These are phyloP conservation scores for Skeletonema costatum DNA, from an alignment of 108 stramenopile species.

Conservation along the genomic window DNA sequence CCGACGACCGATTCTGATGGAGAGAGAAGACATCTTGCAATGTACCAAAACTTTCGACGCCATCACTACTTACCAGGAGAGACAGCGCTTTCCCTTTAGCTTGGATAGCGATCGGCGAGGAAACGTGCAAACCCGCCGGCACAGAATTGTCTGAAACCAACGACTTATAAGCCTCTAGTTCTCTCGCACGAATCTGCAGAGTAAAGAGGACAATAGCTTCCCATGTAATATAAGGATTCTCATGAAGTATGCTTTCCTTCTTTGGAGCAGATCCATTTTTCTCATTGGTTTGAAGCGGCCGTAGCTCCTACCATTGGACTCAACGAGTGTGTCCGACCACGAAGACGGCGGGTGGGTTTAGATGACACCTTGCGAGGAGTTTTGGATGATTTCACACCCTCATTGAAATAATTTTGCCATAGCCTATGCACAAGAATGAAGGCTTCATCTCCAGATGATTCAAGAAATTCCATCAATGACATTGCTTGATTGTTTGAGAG, in stretches of 20 bases:
- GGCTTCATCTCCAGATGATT: constrained; percentile 20
- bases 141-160: neutral
- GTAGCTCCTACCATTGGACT: constrained; percentile 37
- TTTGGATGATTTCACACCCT: neutral
- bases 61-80: constrained; percentile 11
- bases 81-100: neutral
- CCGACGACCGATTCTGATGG: constrained; percentile 34
- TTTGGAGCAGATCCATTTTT: neutral
- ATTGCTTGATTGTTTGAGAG: constrained; percentile 8
- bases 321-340: constrained; percentile 29
- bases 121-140: constrained; percentile 12
- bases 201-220: constrained; percentile 37
- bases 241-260: constrained; percentile 4
- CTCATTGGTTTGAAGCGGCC: neutral
- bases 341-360: constrained; percentile 25
- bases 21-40: constrained; percentile 46
- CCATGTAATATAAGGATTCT: constrained; percentile 27
- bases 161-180: constrained; percentile 1
- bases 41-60: constrained; percentile 31
- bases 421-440: constrained; percentile 1
- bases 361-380: constrained; percentile 5
- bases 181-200: constrained; percentile 14
- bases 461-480: neutral
- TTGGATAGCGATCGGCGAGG: constrained; percentile 22
- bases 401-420: constrained; percentile 22